A percentile compares a stretch with the other conserved stretches of the same genome.
phyloP scores from a whole-genome alignment of 2,329 filamentous ascomycete species.

The Passalora sequoiae region DNA sequence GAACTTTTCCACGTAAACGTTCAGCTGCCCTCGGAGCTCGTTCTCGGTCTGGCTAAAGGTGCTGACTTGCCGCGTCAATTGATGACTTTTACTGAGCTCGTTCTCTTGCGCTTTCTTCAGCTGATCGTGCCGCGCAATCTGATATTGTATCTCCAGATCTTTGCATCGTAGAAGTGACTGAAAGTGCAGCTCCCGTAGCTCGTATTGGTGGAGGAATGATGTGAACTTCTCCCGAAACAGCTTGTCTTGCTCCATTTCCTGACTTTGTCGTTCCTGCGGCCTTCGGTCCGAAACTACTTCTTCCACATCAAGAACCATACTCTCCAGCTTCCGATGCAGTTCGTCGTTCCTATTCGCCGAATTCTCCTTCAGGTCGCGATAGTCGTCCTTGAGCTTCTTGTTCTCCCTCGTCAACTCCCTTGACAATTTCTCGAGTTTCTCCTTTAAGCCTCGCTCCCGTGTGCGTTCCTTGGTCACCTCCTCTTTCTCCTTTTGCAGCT shows the following conservation, averaged over 20 bases:
- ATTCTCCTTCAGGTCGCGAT: slow-evolving; percentile 76
- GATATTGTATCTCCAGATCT: slow-evolving; percentile 89
- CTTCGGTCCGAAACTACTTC: slow-evolving; percentile 81
- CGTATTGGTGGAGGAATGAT: slow-evolving; percentile 93
- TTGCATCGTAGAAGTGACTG: slow-evolving; percentile 88
- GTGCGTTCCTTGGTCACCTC: slow-evolving; percentile 79
- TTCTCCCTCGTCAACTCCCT: slow-evolving; percentile 94
- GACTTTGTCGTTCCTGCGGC: slow-evolving; percentile 65
- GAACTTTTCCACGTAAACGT: slow-evolving; percentile 98
- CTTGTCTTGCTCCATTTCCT: slow-evolving; percentile 85
- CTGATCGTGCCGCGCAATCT: slow-evolving; percentile 81
- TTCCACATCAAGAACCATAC: slow-evolving; percentile 76
- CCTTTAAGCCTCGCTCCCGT: slow-evolving; percentile 85
- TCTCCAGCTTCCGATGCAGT: slow-evolving; percentile 79
- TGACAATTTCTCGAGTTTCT: slow-evolving; percentile 94
- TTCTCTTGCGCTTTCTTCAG: slow-evolving; percentile 83
- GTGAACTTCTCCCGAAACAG: slow-evolving; percentile 80
- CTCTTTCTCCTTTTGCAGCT: slow-evolving; percentile 94
- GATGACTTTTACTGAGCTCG: slow-evolving; percentile 73
- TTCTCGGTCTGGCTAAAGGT: slow-evolving; percentile 95
- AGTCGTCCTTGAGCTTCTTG: slow-evolving; percentile 95
- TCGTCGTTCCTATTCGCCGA: slow-evolving; percentile 77
- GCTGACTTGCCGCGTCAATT: slow-evolving; percentile 84
- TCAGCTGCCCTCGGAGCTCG: slow-evolving; percentile 88
- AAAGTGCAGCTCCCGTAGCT: slow-evolving; percentile 90